Evolutionary conservation across 331 rosid species (phyloP), one percentile per base, ranked within the genome.

Genomic region (Saraca asoca): DNA sequence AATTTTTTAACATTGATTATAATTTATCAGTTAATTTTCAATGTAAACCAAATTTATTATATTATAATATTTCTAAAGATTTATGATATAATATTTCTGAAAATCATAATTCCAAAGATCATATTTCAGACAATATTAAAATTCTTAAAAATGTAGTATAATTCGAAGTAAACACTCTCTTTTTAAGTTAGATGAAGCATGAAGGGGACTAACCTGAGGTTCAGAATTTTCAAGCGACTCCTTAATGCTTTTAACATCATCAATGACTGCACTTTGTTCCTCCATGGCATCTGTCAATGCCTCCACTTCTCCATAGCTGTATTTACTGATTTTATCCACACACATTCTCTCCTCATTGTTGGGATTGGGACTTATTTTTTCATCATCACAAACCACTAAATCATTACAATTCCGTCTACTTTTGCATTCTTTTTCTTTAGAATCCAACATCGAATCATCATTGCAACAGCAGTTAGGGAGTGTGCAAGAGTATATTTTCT

Each of bases 191-290:
- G 0, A 20, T 3, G 15, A 64, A 64, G 50, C 45, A 46, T 45
- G 5, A 41, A 69, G 15, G 31, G 50, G 58, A 73, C 79, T 64
- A 10, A 79, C 83, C 80, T 29, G 41, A 8, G 53, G 45, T 12
- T 75, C 38, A 35, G 2, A 11, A 35, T 54, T 42, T 24, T 24
- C 37, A 34, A 79, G 78, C 9, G 18, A 5, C 71, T 58, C 35
- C 68, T 60, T 79, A 44, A 75, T 75, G 44, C 69, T 69, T 20
- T 51, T n/a, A 54, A 79, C 75, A 46, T 75, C 58, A 0, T 11
- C 10, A 59, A 66, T 29, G 13, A 9, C 69, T 13, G 14, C 35
- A 11, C 7, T 5, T 2, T 60, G 68, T 7, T 67, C 57, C 7
- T 78, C 82, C 41, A 72, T 61, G 9, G 18, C 46, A 14, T 42